These are phyloP conservation scores for Taiozyma sp. DNA, from an alignment of 1,139 yeast species.

Conservation along the genomic window DNA sequence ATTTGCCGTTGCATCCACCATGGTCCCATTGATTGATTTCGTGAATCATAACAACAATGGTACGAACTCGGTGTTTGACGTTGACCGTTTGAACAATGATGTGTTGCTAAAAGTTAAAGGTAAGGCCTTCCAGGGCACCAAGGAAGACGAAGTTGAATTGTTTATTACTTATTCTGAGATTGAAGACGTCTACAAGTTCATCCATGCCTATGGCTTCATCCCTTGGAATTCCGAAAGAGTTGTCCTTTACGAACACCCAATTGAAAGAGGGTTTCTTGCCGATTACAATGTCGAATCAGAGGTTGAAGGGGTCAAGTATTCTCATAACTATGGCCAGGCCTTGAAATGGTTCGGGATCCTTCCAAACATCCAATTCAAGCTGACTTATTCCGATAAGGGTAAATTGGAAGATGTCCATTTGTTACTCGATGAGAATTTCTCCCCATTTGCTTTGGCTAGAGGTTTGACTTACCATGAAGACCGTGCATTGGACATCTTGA, in stretches of 20 bases:
- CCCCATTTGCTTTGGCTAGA: slow-evolving; percentile 23
- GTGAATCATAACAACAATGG: slow-evolving; percentile 49
- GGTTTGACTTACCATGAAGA: slow-evolving; percentile 15
- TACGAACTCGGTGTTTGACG: slow-evolving; percentile 56
- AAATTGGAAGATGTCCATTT: slow-evolving; percentile 17
- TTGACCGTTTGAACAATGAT: slow-evolving; percentile 45
- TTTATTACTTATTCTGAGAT: slow-evolving; percentile 46
- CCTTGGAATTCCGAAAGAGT: slow-evolving; percentile 30
- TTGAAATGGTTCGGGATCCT: slow-evolving; percentile 24
- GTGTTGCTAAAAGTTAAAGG: slow-evolving; percentile 34
- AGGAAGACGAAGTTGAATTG: slow-evolving; percentile 26
- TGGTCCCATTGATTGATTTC: slow-evolving; percentile 66
- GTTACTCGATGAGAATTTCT: slow-evolving; percentile 27
- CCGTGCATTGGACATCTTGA: slow-evolving; percentile 15
- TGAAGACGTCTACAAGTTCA: slow-evolving; percentile 43
- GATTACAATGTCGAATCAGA: slow-evolving; percentile 7
- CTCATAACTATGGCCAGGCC: slow-evolving; percentile 16
- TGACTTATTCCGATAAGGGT: slow-evolving; percentile 18
- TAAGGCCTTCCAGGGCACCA: neutral
- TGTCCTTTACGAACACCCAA: slow-evolving; percentile 22
- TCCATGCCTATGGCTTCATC: slow-evolving; percentile 56
- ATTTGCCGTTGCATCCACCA: slow-evolving; percentile 46
- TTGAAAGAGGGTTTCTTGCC: slow-evolving; percentile 24
- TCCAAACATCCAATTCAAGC: slow-evolving; percentile 30
- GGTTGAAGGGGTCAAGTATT: slow-evolving; percentile 7